Percentiles rank a stretch among this genome's conserved stretches.
These are phyloP conservation scores for Effrenium voratum DNA, from an alignment of 73 alveolate genomes.

Conservation along the genomic window DNA sequence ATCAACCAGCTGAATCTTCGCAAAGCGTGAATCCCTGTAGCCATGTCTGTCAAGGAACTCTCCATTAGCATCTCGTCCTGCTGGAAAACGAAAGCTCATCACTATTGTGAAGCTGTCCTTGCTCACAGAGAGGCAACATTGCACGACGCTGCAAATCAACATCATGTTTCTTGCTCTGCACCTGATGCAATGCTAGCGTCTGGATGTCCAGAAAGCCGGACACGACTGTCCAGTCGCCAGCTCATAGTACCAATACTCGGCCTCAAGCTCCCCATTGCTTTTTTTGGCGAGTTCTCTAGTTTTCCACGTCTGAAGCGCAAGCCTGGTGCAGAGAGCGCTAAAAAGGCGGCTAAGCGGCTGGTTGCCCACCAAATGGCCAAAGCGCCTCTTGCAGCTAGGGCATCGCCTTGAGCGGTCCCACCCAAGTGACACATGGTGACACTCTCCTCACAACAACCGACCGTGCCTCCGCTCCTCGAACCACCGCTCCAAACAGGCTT, in stretches of 20 bases:
- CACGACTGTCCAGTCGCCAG: slow-evolving; percentile 85
- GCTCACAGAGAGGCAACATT: not conserved
- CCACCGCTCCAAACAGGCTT: slow-evolving; percentile 75
- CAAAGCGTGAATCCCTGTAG: not conserved
- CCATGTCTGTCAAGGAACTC: slow-evolving; percentile 3
- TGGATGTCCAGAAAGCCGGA: slow-evolving; percentile 80
- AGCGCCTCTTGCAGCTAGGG: slow-evolving; percentile 89
- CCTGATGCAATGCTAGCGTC: not conserved
- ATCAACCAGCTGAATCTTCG: not conserved
- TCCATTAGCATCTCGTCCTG: slow-evolving; percentile 39
- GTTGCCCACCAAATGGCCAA: slow-evolving; percentile 84
- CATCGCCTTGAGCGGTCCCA: slow-evolving; percentile 15
- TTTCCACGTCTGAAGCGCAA: not conserved
- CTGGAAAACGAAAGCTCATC: slow-evolving; percentile 63
- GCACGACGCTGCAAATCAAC: not conserved
- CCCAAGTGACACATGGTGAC: not conserved
- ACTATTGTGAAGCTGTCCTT: slow-evolving; percentile 89
- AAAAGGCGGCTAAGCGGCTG: not conserved
- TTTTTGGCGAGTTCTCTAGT: not conserved
- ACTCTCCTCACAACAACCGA: not conserved
- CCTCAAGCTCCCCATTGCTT: not conserved
- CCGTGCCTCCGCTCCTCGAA: slow-evolving; percentile 57
- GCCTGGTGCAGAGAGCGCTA: too few relatives aligned
- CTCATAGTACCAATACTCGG: slow-evolving; percentile 83
- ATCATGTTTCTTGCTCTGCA: not conserved